Base-by-base conservation (phyloP, 169 alveolate genomes). In the Miamiensis avidus region DNA sequence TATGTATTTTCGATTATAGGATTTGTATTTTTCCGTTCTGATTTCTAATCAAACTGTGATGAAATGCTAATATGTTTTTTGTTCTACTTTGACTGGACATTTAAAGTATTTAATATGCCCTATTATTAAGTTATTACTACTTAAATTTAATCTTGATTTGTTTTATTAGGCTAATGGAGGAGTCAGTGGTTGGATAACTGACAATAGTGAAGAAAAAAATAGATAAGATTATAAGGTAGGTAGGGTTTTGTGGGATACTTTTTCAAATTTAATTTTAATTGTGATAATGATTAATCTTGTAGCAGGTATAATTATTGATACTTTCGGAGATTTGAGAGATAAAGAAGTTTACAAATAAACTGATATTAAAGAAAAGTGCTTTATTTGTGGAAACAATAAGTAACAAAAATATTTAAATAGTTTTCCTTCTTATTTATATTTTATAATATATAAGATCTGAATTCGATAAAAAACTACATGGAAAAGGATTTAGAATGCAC, bases 291-390 rank as follows among this genome's bases (percentile, higher is more conserved):
- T 92, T 31, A 89, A 92, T 84, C 92, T 95, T 85, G 92, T 95
- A 64, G 88, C 96, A 30, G 97, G 96, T 92, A 93, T 95, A 83
- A 93, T 95, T 78, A 92, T 95, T 85, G 97, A 95, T 86, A 93
- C 95, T 64, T 95, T 95, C 75, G 94, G 94, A 15, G 95, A 91
- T 29, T 86, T 95, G 31, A 92, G 97, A 92, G 95, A 90, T 65
- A 86, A 91, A 31, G 94, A 91, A 85, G 73, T 79, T 25, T 89
- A 84, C 74, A 93, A 88, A 83, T 79, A 81, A 16, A 75, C 88
- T 65, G 96, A 93, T 83, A 93, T 91, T 82, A 82, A 87, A 76
- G 90, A 89, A 77, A 89, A 89, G 33, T 93, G 96, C 78, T 90
- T 91, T 30, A 91, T 93, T 32, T 93, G 96, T 77, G 88, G 89